Base-by-base conservation (phyloP, 352 stramenopile genomes). In the Globisporangium takayamanum region DNA sequence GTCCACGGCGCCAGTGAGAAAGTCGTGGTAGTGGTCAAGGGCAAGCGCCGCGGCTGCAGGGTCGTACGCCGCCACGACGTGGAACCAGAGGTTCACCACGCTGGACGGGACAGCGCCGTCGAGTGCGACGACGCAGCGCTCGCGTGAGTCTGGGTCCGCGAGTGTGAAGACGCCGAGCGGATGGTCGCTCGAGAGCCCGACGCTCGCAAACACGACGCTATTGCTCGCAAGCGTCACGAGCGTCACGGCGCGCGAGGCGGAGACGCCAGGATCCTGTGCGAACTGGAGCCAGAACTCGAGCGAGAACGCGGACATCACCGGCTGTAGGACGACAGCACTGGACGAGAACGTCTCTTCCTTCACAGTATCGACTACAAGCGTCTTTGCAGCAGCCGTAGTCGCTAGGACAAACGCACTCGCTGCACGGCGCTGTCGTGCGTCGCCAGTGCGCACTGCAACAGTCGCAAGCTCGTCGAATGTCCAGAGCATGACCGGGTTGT, bases 21-120 rank as follows among this genome's bases (percentile, higher is more conserved):
- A 85, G 53, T 90, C 77, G 53, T 85, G 75, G 50, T 82, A 90
- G 47, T 92, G 83, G 30, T 92, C 80, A 5, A 89, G 57, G 0
- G 53, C 57, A 14, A 88, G 65, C 22, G 50, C 68, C 7, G 78
- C 74, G 2, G 68, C 74, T 18, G 36, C 61, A 8, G 74, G 74
- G 30, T 88, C 78, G 45, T 89, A 92, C 0, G 61, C 75, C 0
- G 77, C 77, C 3, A 77, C 60, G 20, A 80, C 28, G 49, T 92
- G 83, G n/a, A 75, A 68, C 80, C 80, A 92, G 0, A 46, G 53
- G 5, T 36, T 2, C 8, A 11, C 16, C 18, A 20, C 10, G 2
- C 50, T 26, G 0, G 42, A n/a, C 20, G 18, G 45, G 3, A 49
- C 12, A 11, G 47, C 39, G 2, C 62, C 57, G 1, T 60, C 30